These are phyloP conservation scores for Pneumocystis murina DNA, from an alignment of 1,139 yeast species.

Conservation along the genomic window DNA sequence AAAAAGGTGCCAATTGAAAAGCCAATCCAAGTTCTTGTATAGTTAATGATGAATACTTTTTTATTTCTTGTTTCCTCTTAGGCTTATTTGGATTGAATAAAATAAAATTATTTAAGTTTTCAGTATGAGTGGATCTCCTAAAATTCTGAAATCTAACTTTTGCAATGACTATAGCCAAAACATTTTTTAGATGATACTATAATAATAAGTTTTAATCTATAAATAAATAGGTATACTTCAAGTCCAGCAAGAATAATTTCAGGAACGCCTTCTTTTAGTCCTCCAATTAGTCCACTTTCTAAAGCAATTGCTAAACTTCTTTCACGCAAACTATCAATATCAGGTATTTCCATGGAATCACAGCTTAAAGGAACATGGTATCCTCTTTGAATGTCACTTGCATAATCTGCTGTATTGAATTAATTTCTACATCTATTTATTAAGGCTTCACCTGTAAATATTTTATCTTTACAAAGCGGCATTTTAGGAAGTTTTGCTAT, in stretches of 20 bases:
- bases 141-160: neutral
- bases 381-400: slow-evolving; percentile 86
- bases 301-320: slow-evolving; percentile 73
- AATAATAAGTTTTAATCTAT: slow-evolving; percentile 42
- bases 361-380: slow-evolving; percentile 60
- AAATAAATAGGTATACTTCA: slow-evolving; percentile 44
- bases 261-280: slow-evolving; percentile 53
- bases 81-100: neutral
- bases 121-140: neutral
- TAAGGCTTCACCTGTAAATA: slow-evolving; percentile 14
- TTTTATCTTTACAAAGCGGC: slow-evolving; percentile 46
- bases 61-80: neutral
- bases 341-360: slow-evolving; percentile 73
- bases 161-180: slow-evolving; percentile 1
- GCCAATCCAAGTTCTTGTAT: slow-evolving; percentile 4
- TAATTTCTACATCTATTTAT: neutral
- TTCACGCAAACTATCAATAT: slow-evolving; percentile 49
- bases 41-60: neutral
- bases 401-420: slow-evolving; percentile 41
- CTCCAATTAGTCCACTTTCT: slow-evolving; percentile 83
- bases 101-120: neutral
- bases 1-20: slow-evolving; percentile 1
- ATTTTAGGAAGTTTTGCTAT: slow-evolving; percentile 76
- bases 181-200: slow-evolving; percentile 23
- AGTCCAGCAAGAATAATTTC: slow-evolving; percentile 68